Evolutionary conservation across 768 basidiomycete genomes (phyloP).

Genomic region (Hemileccinum impolitum): DNA sequence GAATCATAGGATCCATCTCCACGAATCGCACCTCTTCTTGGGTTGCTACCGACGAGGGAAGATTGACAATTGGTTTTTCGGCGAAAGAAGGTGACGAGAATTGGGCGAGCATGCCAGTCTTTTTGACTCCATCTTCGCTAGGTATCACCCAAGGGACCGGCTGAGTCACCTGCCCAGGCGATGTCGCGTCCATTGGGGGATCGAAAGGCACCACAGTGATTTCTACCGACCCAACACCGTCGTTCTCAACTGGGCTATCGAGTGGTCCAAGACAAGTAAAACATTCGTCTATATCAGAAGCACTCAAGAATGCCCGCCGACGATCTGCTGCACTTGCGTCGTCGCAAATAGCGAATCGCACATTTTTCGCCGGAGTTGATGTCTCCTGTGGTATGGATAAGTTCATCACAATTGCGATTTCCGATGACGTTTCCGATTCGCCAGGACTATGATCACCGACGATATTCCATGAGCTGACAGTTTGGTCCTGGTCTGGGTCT

Average conservation of each 20-base stretch:
- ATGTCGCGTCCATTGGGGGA: not conserved
- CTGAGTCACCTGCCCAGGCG: not conserved
- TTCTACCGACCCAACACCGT: not conserved
- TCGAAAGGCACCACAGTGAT: not conserved
- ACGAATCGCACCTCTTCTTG: not conserved
- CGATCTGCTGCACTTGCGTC: not conserved
- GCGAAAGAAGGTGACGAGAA: not conserved
- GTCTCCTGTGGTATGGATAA: not conserved
- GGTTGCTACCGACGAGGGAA: slow-evolving; percentile 6
- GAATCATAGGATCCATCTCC: not conserved
- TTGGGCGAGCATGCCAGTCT: not conserved
- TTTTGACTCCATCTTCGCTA: not conserved
- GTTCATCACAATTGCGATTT: not conserved
- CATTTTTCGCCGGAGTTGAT: not conserved
- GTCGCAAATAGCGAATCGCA: not conserved
- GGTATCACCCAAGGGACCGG: not conserved
- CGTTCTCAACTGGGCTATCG: not conserved
- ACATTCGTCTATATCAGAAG: not conserved
- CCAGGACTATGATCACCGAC: not conserved
- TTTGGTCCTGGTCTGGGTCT: not conserved
- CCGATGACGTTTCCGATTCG: not conserved
- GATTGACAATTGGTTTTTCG: slow-evolving; percentile 7
- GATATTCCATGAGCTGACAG: not conserved
- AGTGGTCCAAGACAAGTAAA: not conserved
- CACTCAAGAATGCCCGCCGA: not conserved